phyloP scores from a whole-genome alignment of 75 land plant genomes.

The Cunninghamia lanceolata region DNA sequence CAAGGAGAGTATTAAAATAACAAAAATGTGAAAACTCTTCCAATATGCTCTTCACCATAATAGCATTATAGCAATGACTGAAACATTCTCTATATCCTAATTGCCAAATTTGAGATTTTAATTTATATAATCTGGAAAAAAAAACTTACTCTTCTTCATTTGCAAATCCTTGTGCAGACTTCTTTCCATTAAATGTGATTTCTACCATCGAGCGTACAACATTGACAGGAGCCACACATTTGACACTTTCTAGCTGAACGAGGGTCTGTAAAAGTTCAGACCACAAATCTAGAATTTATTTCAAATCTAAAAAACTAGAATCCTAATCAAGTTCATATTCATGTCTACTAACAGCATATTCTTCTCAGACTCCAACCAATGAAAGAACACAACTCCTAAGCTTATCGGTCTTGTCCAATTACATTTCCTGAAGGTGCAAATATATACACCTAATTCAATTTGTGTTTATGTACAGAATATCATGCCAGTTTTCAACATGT shows the following conservation, averaged over 20 bases:
- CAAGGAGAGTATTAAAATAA: background rate
- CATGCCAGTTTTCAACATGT: background rate
- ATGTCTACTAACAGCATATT: background rate
- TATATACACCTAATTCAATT: background rate
- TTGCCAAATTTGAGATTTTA: background rate
- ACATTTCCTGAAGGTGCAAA: background rate
- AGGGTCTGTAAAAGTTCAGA: conserved; percentile 23
- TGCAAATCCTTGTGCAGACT: conserved; percentile 8
- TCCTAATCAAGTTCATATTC: background rate
- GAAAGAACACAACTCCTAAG: background rate
- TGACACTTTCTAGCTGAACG: conserved; percentile 36
- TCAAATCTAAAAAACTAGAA: background rate
- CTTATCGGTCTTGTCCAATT: background rate
- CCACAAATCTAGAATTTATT: background rate
- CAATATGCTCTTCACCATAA: background rate
- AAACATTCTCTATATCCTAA: background rate
- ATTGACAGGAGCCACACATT: conserved; percentile 25
- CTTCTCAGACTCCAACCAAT: background rate
- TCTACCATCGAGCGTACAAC: conserved; percentile 11
- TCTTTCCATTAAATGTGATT: background rate
- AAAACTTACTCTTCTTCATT: conserved; percentile 5
- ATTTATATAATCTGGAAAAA: background rate
- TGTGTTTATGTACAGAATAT: background rate
- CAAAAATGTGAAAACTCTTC: background rate
- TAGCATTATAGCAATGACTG: background rate